A percentile compares a stretch with the other conserved stretches of the same genome.
Evolutionary conservation across 345 rosid species (phyloP).

Genomic region (Citrus glauca): DNA sequence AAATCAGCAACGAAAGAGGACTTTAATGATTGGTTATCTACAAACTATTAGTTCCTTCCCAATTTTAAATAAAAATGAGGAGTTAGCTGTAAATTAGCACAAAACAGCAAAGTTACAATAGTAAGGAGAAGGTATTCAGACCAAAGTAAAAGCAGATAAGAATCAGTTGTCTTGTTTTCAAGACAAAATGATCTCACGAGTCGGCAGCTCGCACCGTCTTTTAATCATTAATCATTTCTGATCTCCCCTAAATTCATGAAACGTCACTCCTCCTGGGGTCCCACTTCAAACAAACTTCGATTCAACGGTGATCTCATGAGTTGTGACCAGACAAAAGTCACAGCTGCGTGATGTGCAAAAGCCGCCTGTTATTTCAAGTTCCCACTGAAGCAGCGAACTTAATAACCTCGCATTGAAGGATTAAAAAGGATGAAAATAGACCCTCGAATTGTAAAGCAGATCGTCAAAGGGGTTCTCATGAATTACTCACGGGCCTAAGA

Average conservation of each 20-base stretch:
- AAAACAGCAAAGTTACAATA: too few species aligned
- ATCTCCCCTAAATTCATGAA: not conserved
- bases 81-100: not conserved
- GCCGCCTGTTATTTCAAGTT: not conserved
- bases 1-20: not conserved
- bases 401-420: not conserved
- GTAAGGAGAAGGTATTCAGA: not conserved
- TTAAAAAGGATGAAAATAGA: not conserved
- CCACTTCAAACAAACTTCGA: not conserved
- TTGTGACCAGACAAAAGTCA: not conserved
- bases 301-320: not conserved
- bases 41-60: not conserved
- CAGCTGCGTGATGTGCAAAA: not conserved
- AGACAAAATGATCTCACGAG: not conserved
- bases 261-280: not conserved
- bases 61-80: not conserved
- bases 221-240: not conserved
- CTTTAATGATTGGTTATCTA: not conserved
- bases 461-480: conserved; percentile 11
- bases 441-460: not conserved
- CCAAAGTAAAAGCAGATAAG: not conserved
- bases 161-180: not conserved
- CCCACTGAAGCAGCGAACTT: not conserved
- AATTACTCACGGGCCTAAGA: conserved; percentile 6
- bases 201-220: not conserved